These are phyloP conservation scores for Waltiozyma sp. DNA, from an alignment of 1,139 yeast genomes.

Conservation along the genomic window DNA sequence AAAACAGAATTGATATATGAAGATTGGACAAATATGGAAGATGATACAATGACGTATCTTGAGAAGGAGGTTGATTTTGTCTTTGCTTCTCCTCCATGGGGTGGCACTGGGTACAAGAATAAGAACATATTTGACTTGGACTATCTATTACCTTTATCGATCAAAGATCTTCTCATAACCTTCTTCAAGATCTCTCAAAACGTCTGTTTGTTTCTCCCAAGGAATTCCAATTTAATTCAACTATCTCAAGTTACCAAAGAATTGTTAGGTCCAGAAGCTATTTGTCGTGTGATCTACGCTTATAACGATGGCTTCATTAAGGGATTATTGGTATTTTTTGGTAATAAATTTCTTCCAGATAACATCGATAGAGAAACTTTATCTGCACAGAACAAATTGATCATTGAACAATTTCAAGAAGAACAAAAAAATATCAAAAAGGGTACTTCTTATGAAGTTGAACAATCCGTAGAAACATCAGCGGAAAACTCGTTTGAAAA, in stretches of 20 bases:
- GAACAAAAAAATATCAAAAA: background rate
- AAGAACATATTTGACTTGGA: slow-evolving; percentile 35
- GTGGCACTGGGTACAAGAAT: slow-evolving; percentile 63
- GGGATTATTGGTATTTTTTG: slow-evolving; percentile 55
- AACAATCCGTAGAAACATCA: background rate
- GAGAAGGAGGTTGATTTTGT: slow-evolving; percentile 41
- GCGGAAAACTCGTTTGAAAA: too few species aligned
- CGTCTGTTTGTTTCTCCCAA: slow-evolving; percentile 67
- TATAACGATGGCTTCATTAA: slow-evolving; percentile 33
- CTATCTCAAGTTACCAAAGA: slow-evolving; percentile 34
- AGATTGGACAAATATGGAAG: slow-evolving; percentile 38
- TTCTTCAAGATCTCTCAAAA: slow-evolving; percentile 36
- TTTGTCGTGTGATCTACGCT: slow-evolving; percentile 38
- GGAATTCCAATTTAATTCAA: slow-evolving; percentile 53
- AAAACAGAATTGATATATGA: slow-evolving; percentile 38
- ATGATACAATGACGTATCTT: slow-evolving; percentile 18
- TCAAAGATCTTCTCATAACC: slow-evolving; percentile 34
- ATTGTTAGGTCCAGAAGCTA: slow-evolving; percentile 33
- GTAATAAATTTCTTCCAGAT: slow-evolving; percentile 23
- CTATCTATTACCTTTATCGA: slow-evolving; percentile 34
- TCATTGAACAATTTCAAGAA: background rate
- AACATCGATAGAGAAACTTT: background rate
- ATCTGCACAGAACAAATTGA: background rate
- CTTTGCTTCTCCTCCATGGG: slow-evolving; percentile 96
- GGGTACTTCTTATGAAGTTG: background rate